Percentiles rank a stretch among this genome's conserved stretches.
phyloP scores from a whole-genome alignment of 306 rosid genomes.

The Elaeagnus macrophylla region DNA sequence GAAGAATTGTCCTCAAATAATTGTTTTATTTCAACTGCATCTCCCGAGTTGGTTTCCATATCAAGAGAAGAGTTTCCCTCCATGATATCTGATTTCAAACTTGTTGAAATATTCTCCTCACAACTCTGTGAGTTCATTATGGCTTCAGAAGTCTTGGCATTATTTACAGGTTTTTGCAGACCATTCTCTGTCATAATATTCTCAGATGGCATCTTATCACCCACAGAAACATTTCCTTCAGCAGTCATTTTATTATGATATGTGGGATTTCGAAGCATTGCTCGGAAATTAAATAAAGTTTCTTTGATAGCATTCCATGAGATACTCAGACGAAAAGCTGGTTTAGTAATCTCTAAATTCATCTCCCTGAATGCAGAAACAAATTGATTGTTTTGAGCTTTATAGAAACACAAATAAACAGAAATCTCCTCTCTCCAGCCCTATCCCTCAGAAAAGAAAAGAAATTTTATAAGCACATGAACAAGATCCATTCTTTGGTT shows the following conservation, averaged over 20 bases:
- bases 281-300: neutral
- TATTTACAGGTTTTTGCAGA: constrained; percentile 2
- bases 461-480: too few relatives aligned
- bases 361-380: constrained; percentile 6
- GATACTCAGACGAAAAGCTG: neutral
- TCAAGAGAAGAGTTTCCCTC: constrained; percentile 5
- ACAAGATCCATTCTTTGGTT: too few relatives aligned
- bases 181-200: neutral
- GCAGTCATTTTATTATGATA: constrained; percentile 3
- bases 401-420: neutral
- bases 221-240: neutral
- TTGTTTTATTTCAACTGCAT: too few relatives aligned
- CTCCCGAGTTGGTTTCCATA: too few relatives aligned
- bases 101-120: constrained; percentile 9
- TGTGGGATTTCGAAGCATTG: neutral
- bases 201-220: constrained; percentile 4
- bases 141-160: neutral
- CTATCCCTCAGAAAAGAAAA: neutral
- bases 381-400: neutral
- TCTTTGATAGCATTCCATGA: constrained; percentile 7
- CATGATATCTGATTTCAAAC: neutral
- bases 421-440: neutral
- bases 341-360: neutral
- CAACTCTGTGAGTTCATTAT: neutral
- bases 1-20: neutral